A percentile compares a stretch with the other conserved stretches of the same genome.
Conservation (phyloP, 805 yeast genomes). For the Lachancea waltii region DNA sequence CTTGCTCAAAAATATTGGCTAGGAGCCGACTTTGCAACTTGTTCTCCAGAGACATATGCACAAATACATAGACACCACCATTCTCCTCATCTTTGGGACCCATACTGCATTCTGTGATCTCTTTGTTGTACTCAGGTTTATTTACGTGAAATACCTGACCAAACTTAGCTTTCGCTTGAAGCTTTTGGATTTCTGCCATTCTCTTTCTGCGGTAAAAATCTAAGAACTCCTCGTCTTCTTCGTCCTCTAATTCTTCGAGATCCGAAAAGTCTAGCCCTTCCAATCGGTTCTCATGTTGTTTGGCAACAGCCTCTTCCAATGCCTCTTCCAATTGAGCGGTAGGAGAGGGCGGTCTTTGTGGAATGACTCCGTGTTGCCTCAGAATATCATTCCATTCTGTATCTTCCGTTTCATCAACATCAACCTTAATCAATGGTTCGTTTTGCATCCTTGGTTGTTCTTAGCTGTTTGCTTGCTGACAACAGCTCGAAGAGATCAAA, state of each 20-base stretch:
- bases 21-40: conserved; percentile 69
- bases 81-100: conserved; percentile 15
- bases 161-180: conserved; percentile 51
- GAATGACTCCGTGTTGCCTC: conserved; percentile 84
- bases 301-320: conserved; percentile 68
- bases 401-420: conserved; percentile 92
- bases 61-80: conserved; percentile 53
- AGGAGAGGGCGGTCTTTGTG: conserved; percentile 86
- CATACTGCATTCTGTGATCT: conserved; percentile 76
- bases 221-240: conserved; percentile 87
- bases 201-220: conserved; percentile 71
- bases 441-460: conserved; percentile 16
- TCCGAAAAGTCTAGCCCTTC: conserved; percentile 75
- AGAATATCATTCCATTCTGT: conserved; percentile 98
- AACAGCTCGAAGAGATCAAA: no score
- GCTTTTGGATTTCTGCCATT: conserved; percentile 60
- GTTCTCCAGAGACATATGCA: conserved; percentile 67
- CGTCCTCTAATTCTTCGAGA: conserved; percentile 81
- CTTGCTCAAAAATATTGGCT: conserved; percentile 45
- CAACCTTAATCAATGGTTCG: conserved; percentile 65
- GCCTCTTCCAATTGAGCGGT: conserved; percentile 83
- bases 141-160: conserved; percentile 74
- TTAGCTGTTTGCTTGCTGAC: no score
- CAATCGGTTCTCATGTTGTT: conserved; percentile 76
- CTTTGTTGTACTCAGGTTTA: conserved; percentile 81